Evolutionary conservation across 371 early-diverging fungal genomes (phyloP).

Genomic region (Nematocida minor): DNA sequence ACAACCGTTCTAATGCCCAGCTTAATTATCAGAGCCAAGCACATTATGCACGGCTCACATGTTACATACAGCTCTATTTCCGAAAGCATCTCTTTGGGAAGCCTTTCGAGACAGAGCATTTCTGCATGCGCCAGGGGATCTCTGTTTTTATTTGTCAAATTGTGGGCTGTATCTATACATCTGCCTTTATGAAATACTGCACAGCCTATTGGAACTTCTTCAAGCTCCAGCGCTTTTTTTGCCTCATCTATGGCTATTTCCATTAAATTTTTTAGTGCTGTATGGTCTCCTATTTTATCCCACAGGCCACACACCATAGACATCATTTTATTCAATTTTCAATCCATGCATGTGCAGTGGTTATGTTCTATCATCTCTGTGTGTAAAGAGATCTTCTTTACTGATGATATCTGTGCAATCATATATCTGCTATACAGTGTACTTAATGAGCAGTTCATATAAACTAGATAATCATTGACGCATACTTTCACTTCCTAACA

Average conservation of each 20-base stretch:
- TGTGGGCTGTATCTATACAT: conserved; percentile 77
- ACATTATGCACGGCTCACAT: conserved; percentile 97
- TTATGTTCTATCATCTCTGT: no score
- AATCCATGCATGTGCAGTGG: no score
- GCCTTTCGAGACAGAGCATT: conserved; percentile 67
- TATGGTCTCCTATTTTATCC: no score
- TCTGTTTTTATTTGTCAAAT: conserved; percentile 69
- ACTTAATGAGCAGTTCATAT: no score
- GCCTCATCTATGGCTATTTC: conserved; percentile 66
- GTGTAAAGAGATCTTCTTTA: no score
- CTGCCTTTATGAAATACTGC: conserved; percentile 77
- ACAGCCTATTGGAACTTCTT: conserved; percentile 97
- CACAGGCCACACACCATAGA: no score
- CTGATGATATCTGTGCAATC: no score
- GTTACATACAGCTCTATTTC: conserved; percentile 76
- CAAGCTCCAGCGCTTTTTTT: conserved; percentile 72
- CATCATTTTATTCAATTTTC: no score
- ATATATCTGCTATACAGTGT: no score
- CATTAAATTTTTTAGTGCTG: no score
- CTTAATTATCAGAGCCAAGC: conserved; percentile 73
- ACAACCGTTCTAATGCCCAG: conserved; percentile 33
- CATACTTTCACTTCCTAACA: no score
- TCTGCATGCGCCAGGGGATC: conserved; percentile 58
- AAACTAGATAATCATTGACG: no score
- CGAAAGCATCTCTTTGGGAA: conserved; percentile 77